Evolutionary conservation across 2,329 filamentous ascomycete genomes (phyloP).

Genomic region (Nemania diffusa): DNA sequence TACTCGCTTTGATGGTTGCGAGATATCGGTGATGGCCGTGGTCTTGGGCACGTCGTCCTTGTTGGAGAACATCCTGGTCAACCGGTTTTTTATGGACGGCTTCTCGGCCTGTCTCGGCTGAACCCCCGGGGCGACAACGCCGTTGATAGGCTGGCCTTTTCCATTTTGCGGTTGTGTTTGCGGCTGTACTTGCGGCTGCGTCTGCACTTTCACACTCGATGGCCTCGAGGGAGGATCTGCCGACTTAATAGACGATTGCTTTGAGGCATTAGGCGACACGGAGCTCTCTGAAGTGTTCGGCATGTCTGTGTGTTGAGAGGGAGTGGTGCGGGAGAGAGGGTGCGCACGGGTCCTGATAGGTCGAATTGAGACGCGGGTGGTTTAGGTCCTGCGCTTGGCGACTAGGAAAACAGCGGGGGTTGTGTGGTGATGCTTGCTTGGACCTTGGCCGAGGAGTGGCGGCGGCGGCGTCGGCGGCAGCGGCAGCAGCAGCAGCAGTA

Average conservation of each 20-base stretch:
- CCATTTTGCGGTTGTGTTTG: slow-evolving; percentile 44
- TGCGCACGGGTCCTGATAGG: slow-evolving; percentile 31
- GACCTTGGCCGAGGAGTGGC: slow-evolving; percentile 29
- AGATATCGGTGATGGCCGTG: slow-evolving; percentile 50
- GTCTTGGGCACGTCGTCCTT: slow-evolving; percentile 60
- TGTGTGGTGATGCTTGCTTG: slow-evolving; percentile 18
- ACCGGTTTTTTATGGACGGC: slow-evolving; percentile 69
- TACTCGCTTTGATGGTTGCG: slow-evolving; percentile 45
- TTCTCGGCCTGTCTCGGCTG: slow-evolving; percentile 60
- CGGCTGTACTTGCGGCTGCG: slow-evolving; percentile 27
- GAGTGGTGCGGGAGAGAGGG: slow-evolving; percentile 1
- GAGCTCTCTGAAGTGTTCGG: slow-evolving; percentile 50
- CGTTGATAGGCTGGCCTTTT: slow-evolving; percentile 43
- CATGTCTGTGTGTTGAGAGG: slow-evolving; percentile 41
- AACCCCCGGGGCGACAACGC: slow-evolving; percentile 47
- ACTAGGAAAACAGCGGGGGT: slow-evolving; percentile 40
- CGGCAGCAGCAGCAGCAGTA: not conserved
- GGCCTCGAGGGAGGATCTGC: slow-evolving; percentile 47
- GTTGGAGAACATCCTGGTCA: slow-evolving; percentile 73
- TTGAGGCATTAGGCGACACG: slow-evolving; percentile 47
- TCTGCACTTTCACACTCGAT: slow-evolving; percentile 44
- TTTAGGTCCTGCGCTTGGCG: slow-evolving; percentile 43
- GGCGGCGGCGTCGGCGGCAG: slow-evolving; percentile 33
- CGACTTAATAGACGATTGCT: slow-evolving; percentile 50
- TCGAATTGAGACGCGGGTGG: slow-evolving; percentile 31